Evolutionary conservation across 768 basidiomycete genomes (phyloP).

Genomic region (Boletus sp.): DNA sequence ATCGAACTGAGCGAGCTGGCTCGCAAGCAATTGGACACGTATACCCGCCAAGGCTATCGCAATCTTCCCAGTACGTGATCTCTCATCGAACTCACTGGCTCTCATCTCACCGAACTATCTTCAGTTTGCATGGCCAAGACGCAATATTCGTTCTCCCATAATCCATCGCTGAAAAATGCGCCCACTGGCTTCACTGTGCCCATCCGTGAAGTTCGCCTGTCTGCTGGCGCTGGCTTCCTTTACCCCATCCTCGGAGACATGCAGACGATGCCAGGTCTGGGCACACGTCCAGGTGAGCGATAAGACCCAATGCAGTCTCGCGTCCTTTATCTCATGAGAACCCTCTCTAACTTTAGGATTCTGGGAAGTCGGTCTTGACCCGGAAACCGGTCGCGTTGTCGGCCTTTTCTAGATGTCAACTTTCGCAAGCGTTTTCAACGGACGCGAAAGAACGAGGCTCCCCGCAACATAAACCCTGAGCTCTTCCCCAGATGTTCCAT

Average conservation of each 20-base stretch:
- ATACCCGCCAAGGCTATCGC: constrained; percentile 85
- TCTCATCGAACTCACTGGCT: neutral
- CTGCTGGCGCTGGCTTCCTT: constrained; percentile 94
- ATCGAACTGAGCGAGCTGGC: constrained; percentile 86
- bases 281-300: constrained; percentile 76
- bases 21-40: constrained; percentile 81
- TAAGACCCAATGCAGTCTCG: neutral
- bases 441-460: constrained; percentile 6
- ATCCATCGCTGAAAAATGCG: constrained; percentile 86
- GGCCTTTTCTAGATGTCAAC: constrained; percentile 69
- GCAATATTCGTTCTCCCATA: constrained; percentile 95
- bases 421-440: constrained; percentile 18
- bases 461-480: neutral
- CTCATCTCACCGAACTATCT: constrained; percentile 4
- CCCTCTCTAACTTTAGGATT: constrained; percentile 50
- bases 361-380: constrained; percentile 86
- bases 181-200: constrained; percentile 93
- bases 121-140: constrained; percentile 97
- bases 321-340: constrained; percentile 10
- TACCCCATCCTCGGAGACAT: constrained; percentile 96
- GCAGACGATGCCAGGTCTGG: constrained; percentile 97
- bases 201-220: constrained; percentile 82
- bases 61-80: constrained; percentile 67
- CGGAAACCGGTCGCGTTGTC: constrained; percentile 75
- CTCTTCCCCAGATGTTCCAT: constrained; percentile 25